Evolutionary conservation across 31 red algal genomes (phyloP).

Genomic region (Porphyra umbilicalis): DNA sequence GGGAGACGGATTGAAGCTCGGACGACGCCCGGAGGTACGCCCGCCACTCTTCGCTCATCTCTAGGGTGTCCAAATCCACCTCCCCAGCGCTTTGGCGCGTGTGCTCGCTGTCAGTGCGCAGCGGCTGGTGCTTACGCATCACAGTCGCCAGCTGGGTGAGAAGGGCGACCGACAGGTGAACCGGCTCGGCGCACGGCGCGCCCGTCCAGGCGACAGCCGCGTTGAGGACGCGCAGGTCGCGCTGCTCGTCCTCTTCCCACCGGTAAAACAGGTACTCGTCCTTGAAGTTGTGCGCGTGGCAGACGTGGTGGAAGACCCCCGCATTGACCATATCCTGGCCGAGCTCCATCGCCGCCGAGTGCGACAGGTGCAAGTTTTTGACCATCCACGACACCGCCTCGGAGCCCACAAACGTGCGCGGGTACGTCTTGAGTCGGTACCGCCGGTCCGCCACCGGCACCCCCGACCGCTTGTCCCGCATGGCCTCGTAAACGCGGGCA

Average conservation of each 20-base stretch:
- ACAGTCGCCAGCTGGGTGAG: slow-evolving; percentile 15
- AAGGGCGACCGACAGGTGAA: slow-evolving; percentile 1
- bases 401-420: slow-evolving; percentile 31
- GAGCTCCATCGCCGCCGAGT: slow-evolving; percentile 22
- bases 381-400: slow-evolving; percentile 39
- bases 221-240: slow-evolving; percentile 23
- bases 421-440: slow-evolving; percentile 26
- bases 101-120: background rate
- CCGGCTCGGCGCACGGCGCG: slow-evolving; percentile 1
- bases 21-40: slow-evolving; percentile 15
- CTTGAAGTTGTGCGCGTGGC: slow-evolving; percentile 43
- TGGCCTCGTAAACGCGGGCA: slow-evolving; percentile 13
- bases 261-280: slow-evolving; percentile 54
- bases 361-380: slow-evolving; percentile 1
- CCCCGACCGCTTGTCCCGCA: slow-evolving; percentile 24
- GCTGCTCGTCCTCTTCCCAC: slow-evolving; percentile 30
- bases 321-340: slow-evolving; percentile 20
- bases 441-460: slow-evolving; percentile 21
- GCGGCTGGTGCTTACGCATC: slow-evolving; percentile 16
- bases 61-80: slow-evolving; percentile 27
- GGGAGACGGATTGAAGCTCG: slow-evolving; percentile 39
- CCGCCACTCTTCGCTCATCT: slow-evolving; percentile 9
- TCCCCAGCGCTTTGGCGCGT: slow-evolving; percentile 3
- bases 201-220: slow-evolving; percentile 4
- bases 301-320: slow-evolving; percentile 60